phyloP scores from a whole-genome alignment of 306 rosid genomes.

The Psophocarpus tetragonolobus region DNA sequence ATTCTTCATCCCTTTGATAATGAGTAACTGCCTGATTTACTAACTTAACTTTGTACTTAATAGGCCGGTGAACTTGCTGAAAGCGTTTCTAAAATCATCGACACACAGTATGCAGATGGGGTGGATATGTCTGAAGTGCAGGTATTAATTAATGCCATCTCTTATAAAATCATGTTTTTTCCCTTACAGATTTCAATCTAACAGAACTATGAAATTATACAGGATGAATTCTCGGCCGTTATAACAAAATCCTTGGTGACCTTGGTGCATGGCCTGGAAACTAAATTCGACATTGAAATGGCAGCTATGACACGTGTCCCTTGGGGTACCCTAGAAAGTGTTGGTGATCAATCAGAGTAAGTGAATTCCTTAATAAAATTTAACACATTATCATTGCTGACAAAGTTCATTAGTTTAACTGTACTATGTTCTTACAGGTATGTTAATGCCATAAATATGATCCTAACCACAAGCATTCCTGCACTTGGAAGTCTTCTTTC shows the following conservation, averaged over 20 bases:
- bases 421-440: conserved; percentile 61
- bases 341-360: conserved; percentile 99
- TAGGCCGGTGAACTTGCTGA: conserved; percentile 99
- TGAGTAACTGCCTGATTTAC: conserved; percentile 25
- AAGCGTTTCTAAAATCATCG: conserved; percentile 89
- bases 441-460: conserved; percentile 92
- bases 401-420: conserved; percentile 26
- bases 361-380: conserved; percentile 36
- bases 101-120: conserved; percentile 71
- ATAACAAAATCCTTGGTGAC: conserved; percentile 94
- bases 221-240: conserved; percentile 97
- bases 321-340: conserved; percentile 94
- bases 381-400: conserved; percentile 14
- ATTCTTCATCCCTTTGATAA: conserved; percentile 30
- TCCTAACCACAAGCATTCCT: conserved; percentile 90
- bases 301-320: conserved; percentile 95
- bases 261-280: conserved; percentile 90
- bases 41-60: conserved; percentile 37
- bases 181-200: conserved; percentile 31
- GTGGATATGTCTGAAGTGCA: conserved; percentile 97
- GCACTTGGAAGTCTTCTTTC: conserved; percentile 94
- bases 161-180: not conserved
- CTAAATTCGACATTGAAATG: conserved; percentile 97
- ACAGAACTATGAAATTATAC: conserved; percentile 35
- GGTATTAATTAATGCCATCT: conserved; percentile 54